Base-by-base conservation (phyloP, 306 rosid genomes). In the Sphenostylis stenocarpa region DNA sequence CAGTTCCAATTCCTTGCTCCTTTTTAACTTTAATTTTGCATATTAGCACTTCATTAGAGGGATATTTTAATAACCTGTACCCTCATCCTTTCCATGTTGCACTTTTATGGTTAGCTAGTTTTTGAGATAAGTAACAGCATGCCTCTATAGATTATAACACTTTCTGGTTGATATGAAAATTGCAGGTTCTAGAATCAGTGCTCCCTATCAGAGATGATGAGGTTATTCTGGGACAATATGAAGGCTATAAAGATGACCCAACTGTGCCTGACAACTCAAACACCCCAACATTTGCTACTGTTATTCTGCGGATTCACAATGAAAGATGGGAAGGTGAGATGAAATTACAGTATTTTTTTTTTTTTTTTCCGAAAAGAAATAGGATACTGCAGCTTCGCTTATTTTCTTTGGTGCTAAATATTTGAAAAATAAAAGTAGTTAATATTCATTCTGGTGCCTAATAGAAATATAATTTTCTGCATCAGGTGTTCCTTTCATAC, bases 291-390 rank as follows among this genome's bases (percentile, higher is more conserved):
- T 93, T 93, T 77, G 92, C 98, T 60, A 83, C 96, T 44, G 80
- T 85, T 75, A n/a, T 93, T 85, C 89, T 93, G 81, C 84, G 94
- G 44, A 88, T 93, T 31, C 93, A 89, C 82, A 93, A 93, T 65
- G 98, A 93, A 87, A 86, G 98, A 89, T 93, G 98, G 98, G 98
- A 93, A 77, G 98, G 94, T 90, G 68, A 36, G 66, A 33, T 67
- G 31, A 56, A 26, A 53, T 8, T 47, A 31, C 39, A 29, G 52
- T 58, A 41, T 69, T 49, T 51, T 16, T 36, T 72, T 41, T 58
- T 33, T 69, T 49, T 51, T 16, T 36, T 72, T 41, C 67, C 36
- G 6, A 24, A 56, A 38, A 56, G 6, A 45, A 26, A 44, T 56
- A 29, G 31, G 24, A 49, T 29, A 73, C 28, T 16, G 47, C 29